Base-by-base conservation (phyloP, 345 rosid species). In the Microcos paniculata region DNA sequence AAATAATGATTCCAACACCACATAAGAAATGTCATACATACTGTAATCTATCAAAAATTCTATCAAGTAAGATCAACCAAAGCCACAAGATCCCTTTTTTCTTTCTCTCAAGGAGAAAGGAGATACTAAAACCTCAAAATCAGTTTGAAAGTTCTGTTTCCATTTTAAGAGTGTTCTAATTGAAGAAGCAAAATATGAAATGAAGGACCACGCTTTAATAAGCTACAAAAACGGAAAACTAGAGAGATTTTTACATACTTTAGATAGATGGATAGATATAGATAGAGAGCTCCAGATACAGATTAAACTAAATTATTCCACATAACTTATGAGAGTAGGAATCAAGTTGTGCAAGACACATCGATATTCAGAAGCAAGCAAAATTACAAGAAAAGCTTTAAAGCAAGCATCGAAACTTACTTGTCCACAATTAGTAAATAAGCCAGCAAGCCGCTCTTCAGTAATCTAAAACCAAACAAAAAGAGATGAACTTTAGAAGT, bases 381-480 rank as follows among this genome's bases (percentile, higher is more conserved):
- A n/a, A 30, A 38, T 45, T 8, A 30, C 18, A 26, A 46, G 30
- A 46, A 48, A 61, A 43, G 14, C 42, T 73, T 62, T 57, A 12
- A 67, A 38, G 49, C n/a, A 49, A 76, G 58, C 9, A 64, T 24
- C 48, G 67, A 46, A 76, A 80, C 92, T 90, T 83, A 93, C 97
- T 72, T 90, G 94, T 77, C 97, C 98, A 64, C 93, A 93, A 76
- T 68, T 79, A 79, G 88, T 85, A 80, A 93, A 93, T 77, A 93
- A 77, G 64, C 81, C 91, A 81, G 98, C 98, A 84, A 93, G 91
- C 82, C 80, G 85, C 83, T 93, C 98, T 87, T 93, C 97, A 62
- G 97, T 91, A 79, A 91, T 91, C 98, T 93, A 81, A 55, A 74
- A 6, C 76, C 40, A 35, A 35, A 56, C 35, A 70, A 62, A 24